Evolutionary conservation across 2,329 filamentous ascomycete species (phyloP).

Genomic region (Madurella fahalii): DNA sequence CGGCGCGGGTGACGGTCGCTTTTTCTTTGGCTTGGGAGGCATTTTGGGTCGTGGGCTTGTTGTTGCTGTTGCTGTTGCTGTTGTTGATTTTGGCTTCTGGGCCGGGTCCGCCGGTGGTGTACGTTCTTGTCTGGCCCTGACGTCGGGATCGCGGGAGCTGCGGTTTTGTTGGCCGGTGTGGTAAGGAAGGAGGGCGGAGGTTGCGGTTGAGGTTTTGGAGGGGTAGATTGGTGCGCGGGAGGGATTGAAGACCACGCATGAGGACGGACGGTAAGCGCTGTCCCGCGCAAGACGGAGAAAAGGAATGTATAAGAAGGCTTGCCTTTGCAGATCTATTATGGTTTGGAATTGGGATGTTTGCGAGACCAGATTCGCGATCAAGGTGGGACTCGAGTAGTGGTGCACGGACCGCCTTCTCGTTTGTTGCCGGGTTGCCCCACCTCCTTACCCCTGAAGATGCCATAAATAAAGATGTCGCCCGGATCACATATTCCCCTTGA

Average conservation of each 20-base stretch:
- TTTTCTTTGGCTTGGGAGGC: background rate
- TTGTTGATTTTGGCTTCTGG: background rate
- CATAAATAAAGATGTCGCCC: too few species aligned
- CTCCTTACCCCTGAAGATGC: too few species aligned
- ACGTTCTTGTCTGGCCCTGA: background rate
- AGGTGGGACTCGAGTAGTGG: too few species aligned
- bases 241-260: background rate
- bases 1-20: conserved; percentile 32
- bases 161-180: background rate
- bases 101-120: background rate
- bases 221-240: background rate
- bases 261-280: background rate
- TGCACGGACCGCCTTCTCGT: too few species aligned
- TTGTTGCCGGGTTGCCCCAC: too few species aligned
- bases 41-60: background rate
- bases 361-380: too few species aligned
- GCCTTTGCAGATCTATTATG: too few species aligned
- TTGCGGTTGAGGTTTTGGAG: background rate
- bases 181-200: background rate
- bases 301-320: background rate
- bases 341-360: too few species aligned
- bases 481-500: too few species aligned
- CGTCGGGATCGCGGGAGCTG: background rate
- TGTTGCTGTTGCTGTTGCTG: background rate
- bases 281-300: background rate